phyloP scores from a whole-genome alignment of 2,329 filamentous ascomycete genomes.

The Talaromyces sp. region DNA sequence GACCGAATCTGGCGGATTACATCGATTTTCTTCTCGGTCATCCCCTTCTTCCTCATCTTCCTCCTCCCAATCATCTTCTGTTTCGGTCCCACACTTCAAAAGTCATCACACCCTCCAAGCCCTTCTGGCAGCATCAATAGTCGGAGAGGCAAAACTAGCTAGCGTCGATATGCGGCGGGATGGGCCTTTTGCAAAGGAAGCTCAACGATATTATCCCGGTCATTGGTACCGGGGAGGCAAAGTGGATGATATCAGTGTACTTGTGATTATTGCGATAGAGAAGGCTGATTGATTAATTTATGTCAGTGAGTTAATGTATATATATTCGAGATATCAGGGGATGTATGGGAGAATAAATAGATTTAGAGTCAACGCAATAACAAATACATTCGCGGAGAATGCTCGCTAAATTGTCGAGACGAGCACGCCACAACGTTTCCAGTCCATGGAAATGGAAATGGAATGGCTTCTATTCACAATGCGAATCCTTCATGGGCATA shows the following conservation, averaged over 20 bases:
- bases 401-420: too few relatives aligned
- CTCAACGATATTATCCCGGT: constrained; percentile 77
- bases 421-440: too few relatives aligned
- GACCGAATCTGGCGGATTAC: constrained; percentile 45
- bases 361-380: too few relatives aligned
- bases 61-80: constrained; percentile 15
- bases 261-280: constrained; percentile 74
- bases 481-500: too few relatives aligned
- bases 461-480: too few relatives aligned
- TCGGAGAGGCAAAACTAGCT: constrained; percentile 75
- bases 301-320: neutral
- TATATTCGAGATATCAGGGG: neutral
- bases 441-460: too few relatives aligned
- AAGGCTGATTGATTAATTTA: constrained; percentile 17
- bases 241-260: constrained; percentile 87
- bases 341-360: neutral
- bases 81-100: constrained; percentile 6
- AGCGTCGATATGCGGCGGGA: constrained; percentile 76
- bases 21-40: constrained; percentile 15
- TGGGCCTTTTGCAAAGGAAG: constrained; percentile 91
- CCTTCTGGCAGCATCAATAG: constrained; percentile 71
- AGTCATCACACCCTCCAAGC: constrained; percentile 62
- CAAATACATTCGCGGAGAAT: too few relatives aligned
- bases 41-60: constrained; percentile 16
- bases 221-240: constrained; percentile 91